These are phyloP conservation scores for Solanum peruvianum DNA, from an alignment of 257 asterid species.

Conservation along the genomic window DNA sequence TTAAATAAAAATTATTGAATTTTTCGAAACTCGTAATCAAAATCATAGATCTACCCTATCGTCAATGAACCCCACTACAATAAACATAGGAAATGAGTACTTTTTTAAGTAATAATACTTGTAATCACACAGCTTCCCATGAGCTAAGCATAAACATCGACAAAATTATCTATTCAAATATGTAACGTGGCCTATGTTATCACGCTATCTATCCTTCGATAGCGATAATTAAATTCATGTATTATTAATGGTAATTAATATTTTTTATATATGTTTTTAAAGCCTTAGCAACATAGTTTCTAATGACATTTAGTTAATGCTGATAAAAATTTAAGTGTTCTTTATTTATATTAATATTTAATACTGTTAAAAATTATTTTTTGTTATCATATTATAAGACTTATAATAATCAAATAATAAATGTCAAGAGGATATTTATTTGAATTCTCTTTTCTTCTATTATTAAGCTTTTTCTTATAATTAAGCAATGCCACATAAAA, in stretches of 20 bases:
- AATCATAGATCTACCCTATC: background rate
- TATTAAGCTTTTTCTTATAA: background rate
- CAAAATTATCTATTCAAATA: background rate
- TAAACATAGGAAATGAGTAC: background rate
- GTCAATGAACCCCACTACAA: background rate
- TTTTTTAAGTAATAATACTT: background rate
- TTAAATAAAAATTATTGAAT: background rate
- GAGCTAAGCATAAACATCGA: background rate
- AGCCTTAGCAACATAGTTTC: fast-evolving
- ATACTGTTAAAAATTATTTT: no score
- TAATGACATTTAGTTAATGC: no score
- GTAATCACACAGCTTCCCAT: background rate
- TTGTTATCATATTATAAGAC: fast-evolving
- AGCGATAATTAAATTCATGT: no score
- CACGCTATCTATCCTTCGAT: background rate
- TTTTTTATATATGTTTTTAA: no score
- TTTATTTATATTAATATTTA: no score
- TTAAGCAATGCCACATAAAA: background rate
- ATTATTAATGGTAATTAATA: no score
- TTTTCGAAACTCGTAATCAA: background rate
- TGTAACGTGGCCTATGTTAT: background rate
- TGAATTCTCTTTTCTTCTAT: background rate
- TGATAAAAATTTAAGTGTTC: fast-evolving
- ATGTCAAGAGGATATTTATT: background rate
- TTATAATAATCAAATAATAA: no score